A percentile compares a stretch with the other conserved stretches of the same genome.
Evolutionary conservation across 345 rosid genomes (phyloP).

Genomic region (Cochlearia excelsa): DNA sequence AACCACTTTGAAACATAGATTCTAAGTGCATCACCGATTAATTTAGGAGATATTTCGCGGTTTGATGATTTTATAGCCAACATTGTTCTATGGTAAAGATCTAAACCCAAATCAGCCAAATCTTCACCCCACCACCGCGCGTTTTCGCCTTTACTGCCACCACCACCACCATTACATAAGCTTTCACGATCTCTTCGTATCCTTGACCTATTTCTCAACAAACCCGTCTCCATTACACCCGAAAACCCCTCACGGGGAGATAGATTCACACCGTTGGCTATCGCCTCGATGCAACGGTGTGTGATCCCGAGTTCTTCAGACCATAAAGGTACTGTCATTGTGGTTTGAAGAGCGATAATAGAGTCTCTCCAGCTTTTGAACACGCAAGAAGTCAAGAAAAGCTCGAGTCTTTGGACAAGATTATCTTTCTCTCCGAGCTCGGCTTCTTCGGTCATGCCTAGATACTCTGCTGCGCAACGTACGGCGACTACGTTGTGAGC

Average conservation of each 20-base stretch:
- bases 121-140: constrained; percentile 93
- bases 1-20: constrained; percentile 78
- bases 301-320: constrained; percentile 84
- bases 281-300: constrained; percentile 72
- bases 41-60: constrained; percentile 52
- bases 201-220: constrained; percentile 75
- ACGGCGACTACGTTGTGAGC: constrained; percentile 81
- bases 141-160: constrained; percentile 44
- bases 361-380: constrained; percentile 88
- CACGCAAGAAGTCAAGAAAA: constrained; percentile 74
- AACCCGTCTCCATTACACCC: constrained; percentile 32
- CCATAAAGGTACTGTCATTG: constrained; percentile 65
- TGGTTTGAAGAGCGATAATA: constrained; percentile 68
- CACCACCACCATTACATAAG: constrained; percentile 72
- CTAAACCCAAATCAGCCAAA: constrained; percentile 77
- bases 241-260: constrained; percentile 55
- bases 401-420: constrained; percentile 71
- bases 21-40: constrained; percentile 75
- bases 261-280: constrained; percentile 51
- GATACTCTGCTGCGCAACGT: constrained; percentile 81
- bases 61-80: constrained; percentile 63
- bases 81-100: constrained; percentile 79
- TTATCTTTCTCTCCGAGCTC: constrained; percentile 66
- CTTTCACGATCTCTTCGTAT: constrained; percentile 57
- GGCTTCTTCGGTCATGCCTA: constrained; percentile 89